These are phyloP conservation scores for Jacaranda mimosifolia DNA, from an alignment of 257 asterid genomes.

Conservation along the genomic window DNA sequence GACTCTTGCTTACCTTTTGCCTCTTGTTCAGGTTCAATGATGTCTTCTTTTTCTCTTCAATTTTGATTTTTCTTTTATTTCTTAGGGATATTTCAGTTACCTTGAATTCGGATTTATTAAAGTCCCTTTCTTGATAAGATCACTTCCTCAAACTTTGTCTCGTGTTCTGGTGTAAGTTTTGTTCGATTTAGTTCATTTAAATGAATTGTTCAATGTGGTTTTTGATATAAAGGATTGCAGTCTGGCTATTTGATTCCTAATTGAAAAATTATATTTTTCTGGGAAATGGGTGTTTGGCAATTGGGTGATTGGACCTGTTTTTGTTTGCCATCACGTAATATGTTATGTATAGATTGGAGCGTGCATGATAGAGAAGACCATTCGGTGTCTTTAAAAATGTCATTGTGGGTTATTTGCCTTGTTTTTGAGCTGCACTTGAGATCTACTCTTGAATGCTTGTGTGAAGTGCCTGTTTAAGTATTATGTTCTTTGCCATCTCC, in stretches of 20 bases:
- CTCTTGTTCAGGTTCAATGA: constrained; percentile 82
- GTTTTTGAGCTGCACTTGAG: constrained; percentile 19
- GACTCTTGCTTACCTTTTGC: constrained; percentile 95
- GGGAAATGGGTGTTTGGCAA: not conserved
- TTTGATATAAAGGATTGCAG: not conserved
- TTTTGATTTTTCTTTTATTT: not conserved
- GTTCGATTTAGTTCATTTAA: not conserved
- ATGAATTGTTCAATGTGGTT: constrained; percentile 5
- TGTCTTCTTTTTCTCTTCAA: not conserved
- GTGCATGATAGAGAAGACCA: constrained; percentile 1
- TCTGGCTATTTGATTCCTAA: constrained; percentile 17
- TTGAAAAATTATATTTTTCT: not conserved
- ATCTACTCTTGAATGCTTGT: constrained; percentile 9
- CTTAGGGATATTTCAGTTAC: not conserved
- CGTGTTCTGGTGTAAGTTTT: constrained; percentile 1
- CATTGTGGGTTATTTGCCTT: not conserved
- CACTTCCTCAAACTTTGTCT: not conserved
- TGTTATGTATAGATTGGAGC: constrained; percentile 9
- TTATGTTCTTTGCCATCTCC: constrained; percentile 1
- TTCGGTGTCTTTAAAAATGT: constrained; percentile 6
- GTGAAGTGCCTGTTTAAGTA: constrained; percentile 7
- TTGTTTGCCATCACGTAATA: not conserved
- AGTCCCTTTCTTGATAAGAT: not conserved
- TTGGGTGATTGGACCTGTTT: not conserved
- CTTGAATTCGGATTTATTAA: not conserved